Evolutionary conservation across 805 yeast genomes (phyloP).

Genomic region (Pichia heedii): DNA sequence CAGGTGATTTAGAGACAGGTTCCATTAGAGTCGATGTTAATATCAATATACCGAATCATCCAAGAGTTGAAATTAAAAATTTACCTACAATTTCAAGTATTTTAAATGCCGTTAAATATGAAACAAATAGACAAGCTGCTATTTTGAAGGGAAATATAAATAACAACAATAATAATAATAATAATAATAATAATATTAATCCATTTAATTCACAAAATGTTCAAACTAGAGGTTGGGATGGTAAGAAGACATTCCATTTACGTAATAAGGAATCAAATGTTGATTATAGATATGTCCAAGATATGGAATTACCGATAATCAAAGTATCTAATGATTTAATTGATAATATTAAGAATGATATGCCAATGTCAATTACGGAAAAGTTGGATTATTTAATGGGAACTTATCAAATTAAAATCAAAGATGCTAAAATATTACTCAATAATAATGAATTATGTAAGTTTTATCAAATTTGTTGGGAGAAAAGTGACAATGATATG

Average conservation of each 20-base stretch:
- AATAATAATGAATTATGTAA: constrained; percentile 38
- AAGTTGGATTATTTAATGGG: constrained; percentile 36
- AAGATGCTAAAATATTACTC: constrained; percentile 68
- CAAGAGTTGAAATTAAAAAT: constrained; percentile 84
- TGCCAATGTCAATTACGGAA: constrained; percentile 60
- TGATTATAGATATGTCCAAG: constrained; percentile 93
- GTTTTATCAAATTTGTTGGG: constrained; percentile 43
- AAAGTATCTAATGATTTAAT: constrained; percentile 32
- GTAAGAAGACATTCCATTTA: constrained; percentile 52
- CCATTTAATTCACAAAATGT: constrained; percentile 4
- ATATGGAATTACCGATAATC: constrained; percentile 72
- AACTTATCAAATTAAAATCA: constrained; percentile 52
- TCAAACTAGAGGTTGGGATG: constrained; percentile 94
- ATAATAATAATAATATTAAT: constrained; percentile 9
- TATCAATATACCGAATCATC: constrained; percentile 63
- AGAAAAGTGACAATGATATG: constrained; percentile 14
- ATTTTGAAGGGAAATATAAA: constrained; percentile 24
- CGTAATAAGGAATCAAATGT: constrained; percentile 74
- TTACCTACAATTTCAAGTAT: constrained; percentile 79
- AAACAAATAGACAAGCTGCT: constrained; percentile 59
- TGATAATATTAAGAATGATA: constrained; percentile 28
- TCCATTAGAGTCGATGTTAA: constrained; percentile 94
- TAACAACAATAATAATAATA: background rate
- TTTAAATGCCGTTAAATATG: constrained; percentile 62
- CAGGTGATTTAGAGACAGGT: constrained; percentile 91